Conservation (phyloP, 108 stramenopile genomes). For the Nitzschia putrida region DNA sequence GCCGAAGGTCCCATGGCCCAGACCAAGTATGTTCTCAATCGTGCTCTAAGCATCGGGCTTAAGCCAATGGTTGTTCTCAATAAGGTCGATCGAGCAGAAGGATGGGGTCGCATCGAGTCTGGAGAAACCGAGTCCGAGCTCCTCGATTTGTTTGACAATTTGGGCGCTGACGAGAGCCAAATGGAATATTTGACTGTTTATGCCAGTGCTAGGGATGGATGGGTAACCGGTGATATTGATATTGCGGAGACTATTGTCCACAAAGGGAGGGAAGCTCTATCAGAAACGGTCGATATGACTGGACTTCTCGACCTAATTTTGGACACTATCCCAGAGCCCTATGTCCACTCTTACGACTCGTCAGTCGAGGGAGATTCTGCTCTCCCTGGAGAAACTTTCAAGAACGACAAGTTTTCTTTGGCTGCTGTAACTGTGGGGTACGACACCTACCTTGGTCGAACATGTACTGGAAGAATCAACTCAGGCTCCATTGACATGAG, state of each 20-base stretch:
- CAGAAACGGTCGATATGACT: constrained; percentile 58
- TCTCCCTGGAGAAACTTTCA: constrained; percentile 33
- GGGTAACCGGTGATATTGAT: constrained; percentile 80
- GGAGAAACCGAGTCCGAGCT: constrained; percentile 87
- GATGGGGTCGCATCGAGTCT: constrained; percentile 69
- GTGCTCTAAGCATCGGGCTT: constrained; percentile 83
- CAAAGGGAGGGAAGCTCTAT: constrained; percentile 18
- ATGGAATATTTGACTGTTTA: constrained; percentile 93
- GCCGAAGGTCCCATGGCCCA: constrained; percentile 95
- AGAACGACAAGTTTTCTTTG: constrained; percentile 73
- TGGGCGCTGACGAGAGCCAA: constrained; percentile 87
- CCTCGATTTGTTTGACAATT: constrained; percentile 85
- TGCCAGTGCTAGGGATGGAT: constrained; percentile 89
- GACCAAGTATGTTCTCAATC: constrained; percentile 93
- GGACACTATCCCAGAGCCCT: constrained; percentile 76
- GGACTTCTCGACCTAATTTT: constrained; percentile 83
- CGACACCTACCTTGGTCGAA: constrained; percentile 83
- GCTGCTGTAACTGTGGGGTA: constrained; percentile 87
- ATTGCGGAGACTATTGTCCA: constrained; percentile 37
- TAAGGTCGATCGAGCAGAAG: constrained; percentile 92
- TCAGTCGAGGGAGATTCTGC: neutral
- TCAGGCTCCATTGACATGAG: constrained; percentile 56
- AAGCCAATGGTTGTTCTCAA: constrained; percentile 94
- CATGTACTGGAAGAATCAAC: constrained; percentile 78
- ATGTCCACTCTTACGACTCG: constrained; percentile 48